Evolutionary conservation across 2,329 filamentous ascomycete species (phyloP), one percentile per base, ranked within the genome.

Genomic region (Penicillium sp.): DNA sequence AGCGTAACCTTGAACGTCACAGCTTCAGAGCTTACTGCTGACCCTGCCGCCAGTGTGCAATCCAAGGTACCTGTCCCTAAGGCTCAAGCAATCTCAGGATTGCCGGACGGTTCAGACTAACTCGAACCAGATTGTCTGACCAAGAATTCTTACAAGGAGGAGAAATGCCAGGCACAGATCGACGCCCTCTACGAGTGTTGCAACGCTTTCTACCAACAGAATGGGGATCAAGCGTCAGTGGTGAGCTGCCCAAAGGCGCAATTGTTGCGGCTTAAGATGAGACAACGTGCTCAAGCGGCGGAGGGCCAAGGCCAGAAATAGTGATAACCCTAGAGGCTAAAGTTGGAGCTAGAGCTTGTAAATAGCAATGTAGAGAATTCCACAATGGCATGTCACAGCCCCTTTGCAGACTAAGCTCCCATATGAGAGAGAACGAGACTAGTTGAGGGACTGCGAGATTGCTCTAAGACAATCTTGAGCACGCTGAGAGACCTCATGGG

Each of bases 381-480:
- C 45, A 14, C 18, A 24, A 55, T 55, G 52, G 55, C 58, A 64
- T 81, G 77, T 81, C 66, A 73, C 75, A 73, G 75, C 77, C 72
- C 68, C 69, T 65, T 71, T 73, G 64, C 72, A 75, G 76, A 82
- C 81, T 80, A 77, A 78, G 73, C 76, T 77, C 71, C 80, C 79
- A 80, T 78, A 75, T 77, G 76, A 75, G 77, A 70, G 77, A 73
- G 73, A 64, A 71, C 84, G 79, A 82, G 87, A 85, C 77, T 87
- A 89, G 86, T 81, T 81, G 83, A 87, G 84, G 84, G 84, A 89
- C 86, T 84, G 87, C 82, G 80, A 79, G 77, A 76, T 80, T 81
- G 85, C 73, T 89, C 90, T 95, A 91, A 89, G 93, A 89, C 90
- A 83, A 90, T 92, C 91, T 87, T 92, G 92, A 99, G 94, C 94